Evolutionary conservation across 1,284 basidiomycete species (phyloP), one percentile per base, ranked within the genome.

Genomic region (Ceratobasidium sp.): DNA sequence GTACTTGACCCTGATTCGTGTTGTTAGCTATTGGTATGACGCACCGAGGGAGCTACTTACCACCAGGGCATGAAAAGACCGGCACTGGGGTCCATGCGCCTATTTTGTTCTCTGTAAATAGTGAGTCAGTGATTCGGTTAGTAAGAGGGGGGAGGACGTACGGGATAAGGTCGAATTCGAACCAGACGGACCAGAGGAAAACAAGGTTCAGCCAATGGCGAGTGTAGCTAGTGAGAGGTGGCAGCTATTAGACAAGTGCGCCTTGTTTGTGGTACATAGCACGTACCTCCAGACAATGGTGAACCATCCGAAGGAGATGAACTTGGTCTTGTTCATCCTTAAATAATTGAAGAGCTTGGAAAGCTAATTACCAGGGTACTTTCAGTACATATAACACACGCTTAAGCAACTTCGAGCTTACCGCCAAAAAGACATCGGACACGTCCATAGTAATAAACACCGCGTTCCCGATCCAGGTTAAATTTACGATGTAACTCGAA

Each of bases 401-500:
- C 19, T 33, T 19, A 27, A 47, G 24, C 14, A 54, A 56, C 36
- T 29, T 27, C 17, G 15, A 45, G 84, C 92, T 79, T 76, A 96
- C 94, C 22, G 93, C 95, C 27, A 99, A 87, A 84, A 93, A 95
- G 24, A 90, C 85, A 81, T 99, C 97, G 1, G 97, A 96, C 33
- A 98, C 88, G 84, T 99, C 97, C 97, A 99, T 99, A 82, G 96
- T 97, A 80, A 97, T 88, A 80, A 93, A 99, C 31, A 99, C 90
- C 2, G 96, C 93, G 77, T 74, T 74, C 15, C 97, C 97, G 71
- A 98, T 97, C 78, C 91, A 85, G 0, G 96, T 98, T 65, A 95
- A 78, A 80, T 95, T 95, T 78, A 93, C 78, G 47, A 90, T 81
- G 80, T 97, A 98, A 80, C 94, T 96, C 95, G 96, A 97, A 65